Evolutionary conservation across 1,284 basidiomycete species (phyloP), one percentile per base, ranked within the genome.

Genomic region (Anthracocystis setariae): DNA sequence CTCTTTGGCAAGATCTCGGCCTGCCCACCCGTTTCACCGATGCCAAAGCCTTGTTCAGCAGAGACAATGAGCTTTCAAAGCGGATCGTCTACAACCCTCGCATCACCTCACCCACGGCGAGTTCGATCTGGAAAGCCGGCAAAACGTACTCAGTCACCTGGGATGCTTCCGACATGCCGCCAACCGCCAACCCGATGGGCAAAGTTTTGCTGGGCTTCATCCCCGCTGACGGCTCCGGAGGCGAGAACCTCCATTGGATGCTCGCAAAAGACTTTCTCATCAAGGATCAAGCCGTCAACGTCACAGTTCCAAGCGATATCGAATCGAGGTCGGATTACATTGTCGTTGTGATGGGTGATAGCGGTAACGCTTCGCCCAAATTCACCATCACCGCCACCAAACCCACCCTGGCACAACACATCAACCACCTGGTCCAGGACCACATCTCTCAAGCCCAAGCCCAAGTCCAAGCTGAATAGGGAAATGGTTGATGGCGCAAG

Each of bases 71-170:
- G 20, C 57, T 57, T 13, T 43, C 57, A 9, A 72, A 72, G 27
- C 58, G 72, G 23, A 58, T 74, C 46, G 72, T 74, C 3, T 73
- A 64, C 52, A 73, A 73, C 51, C 71, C 71, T 8, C 58, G 43
- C 37, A 66, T 73, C 57, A 73, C 71, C 47, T 42, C 35, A 2
- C 71, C 66, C 8, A 45, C 32, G 29, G 12, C 47, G 2, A 38
- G 35, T 2, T 54, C 58, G 25, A 61, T 63, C 8, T 73, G 73
- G 73, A 44, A 32, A 0, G 65, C 70, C 8, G 69, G 69, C 8
- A 24, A 55, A 20, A 45, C 38, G 12, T 54, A 64, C 38, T 25
- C 21, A 0, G 71, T 76, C 55, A 67, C 37, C 5, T 73, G 73
- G 73, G 48, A 59, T 23, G 46, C 61, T 4, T 48, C 51, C 8